Evolutionary conservation across 2,329 filamentous ascomycete species (phyloP).

Genomic region (Blastomyces silverae): DNA sequence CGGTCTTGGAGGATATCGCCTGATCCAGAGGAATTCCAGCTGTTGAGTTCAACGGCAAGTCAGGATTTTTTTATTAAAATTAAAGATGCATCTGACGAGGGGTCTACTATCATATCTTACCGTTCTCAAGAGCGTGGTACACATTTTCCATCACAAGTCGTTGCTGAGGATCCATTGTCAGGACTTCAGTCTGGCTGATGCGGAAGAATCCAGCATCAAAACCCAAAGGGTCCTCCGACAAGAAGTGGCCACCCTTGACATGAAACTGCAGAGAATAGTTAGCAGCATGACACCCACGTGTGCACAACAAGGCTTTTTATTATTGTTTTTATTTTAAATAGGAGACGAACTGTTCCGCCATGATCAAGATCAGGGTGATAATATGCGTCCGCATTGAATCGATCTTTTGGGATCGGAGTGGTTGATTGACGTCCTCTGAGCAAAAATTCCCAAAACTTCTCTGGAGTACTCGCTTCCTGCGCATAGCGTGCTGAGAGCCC

Average conservation of each 20-base stretch:
- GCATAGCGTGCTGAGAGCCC: conserved; percentile 31
- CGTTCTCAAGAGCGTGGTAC: conserved; percentile 23
- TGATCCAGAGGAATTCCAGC: conserved; percentile 21
- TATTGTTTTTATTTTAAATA: too few relatives aligned
- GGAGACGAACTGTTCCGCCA: conserved; percentile 28
- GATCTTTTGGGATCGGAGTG: conserved; percentile 33
- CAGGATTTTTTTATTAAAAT: background rate
- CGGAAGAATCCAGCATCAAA: conserved; percentile 18
- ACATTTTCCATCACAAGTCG: conserved; percentile 22
- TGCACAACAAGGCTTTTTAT: background rate
- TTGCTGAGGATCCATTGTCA: conserved; percentile 23
- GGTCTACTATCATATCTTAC: conserved; percentile 3
- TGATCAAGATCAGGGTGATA: conserved; percentile 37
- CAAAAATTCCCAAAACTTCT: conserved; percentile 33
- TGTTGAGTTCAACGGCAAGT: conserved; percentile 12
- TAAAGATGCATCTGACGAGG: background rate
- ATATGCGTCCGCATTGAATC: conserved; percentile 32
- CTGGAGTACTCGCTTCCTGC: conserved; percentile 29
- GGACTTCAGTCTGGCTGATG: conserved; percentile 18
- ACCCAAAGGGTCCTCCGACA: conserved; percentile 12
- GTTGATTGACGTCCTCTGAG: conserved; percentile 28
- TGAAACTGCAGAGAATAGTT: conserved; percentile 7
- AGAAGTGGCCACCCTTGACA: conserved; percentile 15
- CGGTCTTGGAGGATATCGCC: conserved; percentile 21
- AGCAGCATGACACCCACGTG: conserved; percentile 3